phyloP scores from a whole-genome alignment of 345 rosid species.

The Gossypium arboreum region DNA sequence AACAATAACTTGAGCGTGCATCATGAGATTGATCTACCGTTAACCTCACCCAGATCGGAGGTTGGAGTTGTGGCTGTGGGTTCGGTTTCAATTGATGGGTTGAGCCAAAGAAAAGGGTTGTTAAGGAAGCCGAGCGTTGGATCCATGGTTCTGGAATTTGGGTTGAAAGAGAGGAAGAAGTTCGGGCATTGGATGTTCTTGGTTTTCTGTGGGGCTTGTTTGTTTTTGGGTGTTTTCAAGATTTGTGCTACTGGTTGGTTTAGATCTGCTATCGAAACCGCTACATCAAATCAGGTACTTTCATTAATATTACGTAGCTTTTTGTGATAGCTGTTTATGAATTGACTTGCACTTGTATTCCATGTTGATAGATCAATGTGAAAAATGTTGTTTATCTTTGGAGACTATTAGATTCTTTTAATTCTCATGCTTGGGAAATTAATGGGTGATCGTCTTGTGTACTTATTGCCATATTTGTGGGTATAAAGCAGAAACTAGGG shows the following conservation, averaged over 20 bases:
- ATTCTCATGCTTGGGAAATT: neutral
- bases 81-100: constrained; percentile 24
- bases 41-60: constrained; percentile 83
- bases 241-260: constrained; percentile 88
- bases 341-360: neutral
- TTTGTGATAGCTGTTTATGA: neutral
- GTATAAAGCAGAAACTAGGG: neutral
- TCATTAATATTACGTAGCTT: neutral
- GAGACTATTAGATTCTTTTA: neutral
- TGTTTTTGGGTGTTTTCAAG: constrained; percentile 83
- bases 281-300: constrained; percentile 49
- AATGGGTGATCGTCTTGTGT: neutral
- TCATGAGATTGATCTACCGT: constrained; percentile 72
- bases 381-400: neutral
- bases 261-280: constrained; percentile 73
- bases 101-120: constrained; percentile 46
- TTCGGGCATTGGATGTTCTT: constrained; percentile 91
- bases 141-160: constrained; percentile 55
- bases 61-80: constrained; percentile 23
- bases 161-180: constrained; percentile 64
- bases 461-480: neutral
- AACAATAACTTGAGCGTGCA: constrained; percentile 28
- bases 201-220: constrained; percentile 67
- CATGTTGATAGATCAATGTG: neutral
- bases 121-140: constrained; percentile 49